Evolutionary conservation across 2,329 filamentous ascomycete genomes (phyloP).

Genomic region (Epicoccum nigrum): DNA sequence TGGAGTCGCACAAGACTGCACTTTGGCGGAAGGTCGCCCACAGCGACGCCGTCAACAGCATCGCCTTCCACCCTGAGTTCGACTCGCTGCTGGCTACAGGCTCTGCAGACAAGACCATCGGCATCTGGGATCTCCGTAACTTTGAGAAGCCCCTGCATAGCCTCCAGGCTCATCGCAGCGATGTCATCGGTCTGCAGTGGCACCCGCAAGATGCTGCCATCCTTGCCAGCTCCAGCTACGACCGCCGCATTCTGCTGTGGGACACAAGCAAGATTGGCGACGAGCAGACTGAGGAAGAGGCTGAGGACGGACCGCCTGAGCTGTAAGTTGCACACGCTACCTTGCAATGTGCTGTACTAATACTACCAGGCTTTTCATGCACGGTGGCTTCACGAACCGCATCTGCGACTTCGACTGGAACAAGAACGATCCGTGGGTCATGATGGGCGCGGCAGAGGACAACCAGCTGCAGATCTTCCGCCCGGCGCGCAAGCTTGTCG

Average conservation of each 20-base stretch:
- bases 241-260: slow-evolving; percentile 95
- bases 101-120: slow-evolving; percentile 93
- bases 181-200: slow-evolving; percentile 92
- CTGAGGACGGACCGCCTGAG: slow-evolving; percentile 92
- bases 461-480: slow-evolving; percentile 89
- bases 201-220: slow-evolving; percentile 90
- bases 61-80: slow-evolving; percentile 91
- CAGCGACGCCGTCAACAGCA: slow-evolving; percentile 90
- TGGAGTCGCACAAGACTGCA: slow-evolving; percentile 67
- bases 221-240: slow-evolving; percentile 88
- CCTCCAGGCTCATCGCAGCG: slow-evolving; percentile 84
- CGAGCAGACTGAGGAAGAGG: slow-evolving; percentile 93
- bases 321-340: slow-evolving; percentile 65
- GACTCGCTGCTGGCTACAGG: slow-evolving; percentile 91
- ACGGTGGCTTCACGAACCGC: slow-evolving; percentile 96
- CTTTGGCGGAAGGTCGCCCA: slow-evolving; percentile 78
- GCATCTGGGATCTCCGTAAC: slow-evolving; percentile 92
- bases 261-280: slow-evolving; percentile 90
- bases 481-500: slow-evolving; percentile 46
- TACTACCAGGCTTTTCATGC: slow-evolving; percentile 82
- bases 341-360: slow-evolving; percentile 13
- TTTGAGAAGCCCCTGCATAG: slow-evolving; percentile 88
- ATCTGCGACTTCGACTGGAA: slow-evolving; percentile 99
- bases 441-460: slow-evolving; percentile 94
- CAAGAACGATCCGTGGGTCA: slow-evolving; percentile 92